Evolutionary conservation across 345 rosid genomes (phyloP).

Genomic region (Eucalyptus tenuipes): DNA sequence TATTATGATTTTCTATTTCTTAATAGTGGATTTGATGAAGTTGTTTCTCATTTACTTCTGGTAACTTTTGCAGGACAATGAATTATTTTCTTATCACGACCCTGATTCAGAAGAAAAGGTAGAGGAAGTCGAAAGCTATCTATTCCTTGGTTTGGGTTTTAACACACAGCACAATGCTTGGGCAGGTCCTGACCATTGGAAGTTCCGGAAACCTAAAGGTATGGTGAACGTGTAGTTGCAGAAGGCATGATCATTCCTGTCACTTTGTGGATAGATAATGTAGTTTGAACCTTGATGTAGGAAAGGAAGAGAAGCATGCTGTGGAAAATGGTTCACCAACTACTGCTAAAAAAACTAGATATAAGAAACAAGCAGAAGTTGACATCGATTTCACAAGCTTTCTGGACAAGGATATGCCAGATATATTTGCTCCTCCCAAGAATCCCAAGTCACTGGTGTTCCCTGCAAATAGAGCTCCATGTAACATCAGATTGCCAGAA

Average conservation of each 20-base stretch:
- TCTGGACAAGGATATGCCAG: conserved; percentile 51
- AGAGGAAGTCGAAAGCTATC: conserved; percentile 53
- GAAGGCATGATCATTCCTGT: not conserved
- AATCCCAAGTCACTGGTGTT: conserved; percentile 62
- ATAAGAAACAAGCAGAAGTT: conserved; percentile 51
- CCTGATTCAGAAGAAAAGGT: conserved; percentile 35
- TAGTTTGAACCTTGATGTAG: not conserved
- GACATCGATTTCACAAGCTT: conserved; percentile 71
- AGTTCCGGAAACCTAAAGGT: conserved; percentile 75
- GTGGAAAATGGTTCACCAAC: conserved; percentile 30
- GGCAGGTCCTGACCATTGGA: conserved; percentile 99
- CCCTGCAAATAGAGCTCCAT: conserved; percentile 55
- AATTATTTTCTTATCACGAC: conserved; percentile 22
- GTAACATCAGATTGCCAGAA: conserved; percentile 74
- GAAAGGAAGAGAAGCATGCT: conserved; percentile 24
- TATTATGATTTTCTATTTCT: not conserved
- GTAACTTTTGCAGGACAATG: conserved; percentile 38
- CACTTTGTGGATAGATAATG: not conserved
- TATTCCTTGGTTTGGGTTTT: conserved; percentile 62
- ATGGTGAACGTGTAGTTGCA: not conserved
- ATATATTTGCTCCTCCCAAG: conserved; percentile 74
- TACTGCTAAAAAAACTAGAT: conserved; percentile 45
- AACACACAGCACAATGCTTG: conserved; percentile 72
- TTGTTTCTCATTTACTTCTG: not conserved
- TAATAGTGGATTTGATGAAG: not conserved